These are phyloP conservation scores for Amanita polypyramis DNA, from an alignment of 768 basidiomycete species.

Conservation along the genomic window DNA sequence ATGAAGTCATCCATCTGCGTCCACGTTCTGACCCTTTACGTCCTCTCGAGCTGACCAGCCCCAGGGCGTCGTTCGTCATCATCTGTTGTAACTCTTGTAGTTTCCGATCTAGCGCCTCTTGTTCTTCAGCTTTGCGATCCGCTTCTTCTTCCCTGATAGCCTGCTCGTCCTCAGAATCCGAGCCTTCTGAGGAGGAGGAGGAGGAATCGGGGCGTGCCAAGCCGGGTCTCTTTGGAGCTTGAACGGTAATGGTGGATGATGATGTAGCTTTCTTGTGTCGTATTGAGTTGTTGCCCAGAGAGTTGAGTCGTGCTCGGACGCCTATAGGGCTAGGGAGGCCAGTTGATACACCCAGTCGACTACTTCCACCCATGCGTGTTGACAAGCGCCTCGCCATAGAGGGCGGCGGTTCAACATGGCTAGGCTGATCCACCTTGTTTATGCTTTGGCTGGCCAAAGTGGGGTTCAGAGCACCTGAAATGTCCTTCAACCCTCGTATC, in stretches of 20 bases:
- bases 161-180: constrained; percentile 47
- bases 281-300: constrained; percentile 45
- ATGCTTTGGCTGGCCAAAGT: constrained; percentile 25
- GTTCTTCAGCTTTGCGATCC: constrained; percentile 55
- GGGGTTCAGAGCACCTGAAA: constrained; percentile 51
- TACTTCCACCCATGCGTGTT: constrained; percentile 21
- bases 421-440: constrained; percentile 17
- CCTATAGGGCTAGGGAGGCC: constrained; percentile 45
- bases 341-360: constrained; percentile 25
- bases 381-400: constrained; percentile 16
- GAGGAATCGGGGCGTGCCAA: constrained; percentile 35
- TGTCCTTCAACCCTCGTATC: constrained; percentile 66
- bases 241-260: constrained; percentile 66
- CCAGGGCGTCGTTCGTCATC: constrained; percentile 67
- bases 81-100: constrained; percentile 56
- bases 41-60: constrained; percentile 43
- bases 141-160: constrained; percentile 60
- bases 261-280: constrained; percentile 48
- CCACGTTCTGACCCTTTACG: constrained; percentile 35
- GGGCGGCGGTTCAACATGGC: constrained; percentile 21
- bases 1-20: constrained; percentile 18
- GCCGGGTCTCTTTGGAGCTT: constrained; percentile 30
- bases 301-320: constrained; percentile 63
- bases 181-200: constrained; percentile 41
- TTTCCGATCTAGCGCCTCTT: constrained; percentile 56